phyloP scores from a whole-genome alignment of 805 yeast genomes.

The Lachancea lanzarotensis region DNA sequence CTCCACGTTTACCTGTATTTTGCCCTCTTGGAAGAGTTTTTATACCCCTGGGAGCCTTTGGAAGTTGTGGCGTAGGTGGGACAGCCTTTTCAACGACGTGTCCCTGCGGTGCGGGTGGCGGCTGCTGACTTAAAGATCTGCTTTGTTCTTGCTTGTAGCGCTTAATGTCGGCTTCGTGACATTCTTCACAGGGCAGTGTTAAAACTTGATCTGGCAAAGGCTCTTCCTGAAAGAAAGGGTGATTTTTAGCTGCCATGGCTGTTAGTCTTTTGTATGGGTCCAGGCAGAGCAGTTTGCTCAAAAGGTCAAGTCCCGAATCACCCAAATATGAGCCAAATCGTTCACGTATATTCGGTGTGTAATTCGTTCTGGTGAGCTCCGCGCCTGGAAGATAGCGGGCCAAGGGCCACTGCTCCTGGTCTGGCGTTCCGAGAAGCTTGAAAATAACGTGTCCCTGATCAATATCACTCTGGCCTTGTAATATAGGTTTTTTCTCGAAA shows the following conservation, averaged over 20 bases:
- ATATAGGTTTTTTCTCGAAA: slow-evolving; percentile 71
- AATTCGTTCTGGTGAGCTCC: slow-evolving; percentile 33
- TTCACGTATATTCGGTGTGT: slow-evolving; percentile 40
- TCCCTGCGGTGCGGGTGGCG: slow-evolving; percentile 31
- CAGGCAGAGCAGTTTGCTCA: slow-evolving; percentile 55
- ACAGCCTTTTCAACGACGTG: slow-evolving; percentile 19
- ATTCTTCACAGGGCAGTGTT: slow-evolving; percentile 65
- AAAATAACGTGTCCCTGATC: slow-evolving; percentile 85
- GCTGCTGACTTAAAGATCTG: slow-evolving; percentile 29
- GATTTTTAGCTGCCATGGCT: slow-evolving; percentile 69
- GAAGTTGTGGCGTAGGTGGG: slow-evolving; percentile 2
- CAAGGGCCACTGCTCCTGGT: slow-evolving; percentile 52
- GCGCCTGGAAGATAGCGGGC: slow-evolving; percentile 49
- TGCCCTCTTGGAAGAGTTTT: not conserved
- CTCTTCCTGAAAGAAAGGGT: slow-evolving; percentile 56
- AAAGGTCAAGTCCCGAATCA: slow-evolving; percentile 44
- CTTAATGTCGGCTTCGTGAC: slow-evolving; percentile 81
- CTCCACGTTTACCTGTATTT: not conserved
- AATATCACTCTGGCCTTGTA: slow-evolving; percentile 78
- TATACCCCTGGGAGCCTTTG: slow-evolving; percentile 8
- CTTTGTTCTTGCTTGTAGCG: slow-evolving; percentile 42
- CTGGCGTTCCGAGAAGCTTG: slow-evolving; percentile 75
- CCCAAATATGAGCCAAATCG: slow-evolving; percentile 40
- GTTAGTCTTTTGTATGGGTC: slow-evolving; percentile 72
- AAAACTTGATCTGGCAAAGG: slow-evolving; percentile 62